Evolutionary conservation across 2,329 filamentous ascomycete species (phyloP).

Genomic region (Fusarium multiceps): DNA sequence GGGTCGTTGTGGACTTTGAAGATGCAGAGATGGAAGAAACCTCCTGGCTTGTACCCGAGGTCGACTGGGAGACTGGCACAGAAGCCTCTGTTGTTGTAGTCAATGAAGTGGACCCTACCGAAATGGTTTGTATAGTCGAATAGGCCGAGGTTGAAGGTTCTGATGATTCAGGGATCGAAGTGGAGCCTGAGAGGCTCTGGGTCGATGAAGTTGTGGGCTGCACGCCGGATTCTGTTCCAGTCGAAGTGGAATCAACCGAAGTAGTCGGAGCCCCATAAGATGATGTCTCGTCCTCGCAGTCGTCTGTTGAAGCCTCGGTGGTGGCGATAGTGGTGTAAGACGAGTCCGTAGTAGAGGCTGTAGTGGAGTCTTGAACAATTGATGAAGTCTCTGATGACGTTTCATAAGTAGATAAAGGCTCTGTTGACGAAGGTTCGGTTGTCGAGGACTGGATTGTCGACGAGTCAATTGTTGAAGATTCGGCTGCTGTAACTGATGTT

Average conservation of each 20-base stretch:
- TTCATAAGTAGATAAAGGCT: fast-evolving
- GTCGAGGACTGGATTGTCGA: neutral
- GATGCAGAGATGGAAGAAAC: neutral
- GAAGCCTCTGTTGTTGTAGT: neutral
- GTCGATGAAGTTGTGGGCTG: neutral
- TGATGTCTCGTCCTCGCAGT: neutral
- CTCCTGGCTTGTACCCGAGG: neutral
- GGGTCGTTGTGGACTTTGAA: fast-evolving
- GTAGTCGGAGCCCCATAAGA: neutral
- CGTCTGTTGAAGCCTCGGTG: neutral
- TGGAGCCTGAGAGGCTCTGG: fast-evolving
- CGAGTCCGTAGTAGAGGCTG: neutral
- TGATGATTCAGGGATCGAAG: neutral
- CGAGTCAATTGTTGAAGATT: neutral
- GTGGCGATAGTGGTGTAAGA: neutral
- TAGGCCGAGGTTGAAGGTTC: neutral
- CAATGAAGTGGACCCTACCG: neutral
- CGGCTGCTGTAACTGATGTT: no score
- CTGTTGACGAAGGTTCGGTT: neutral
- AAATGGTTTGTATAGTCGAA: neutral
- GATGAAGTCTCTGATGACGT: neutral
- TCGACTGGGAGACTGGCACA: neutral
- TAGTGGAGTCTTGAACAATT: neutral
- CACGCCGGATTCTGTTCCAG: neutral
- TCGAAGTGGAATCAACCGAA: neutral